phyloP scores from a whole-genome alignment of 2,329 filamentous ascomycete species.

The Hawksworthiomyces lignivorus region DNA sequence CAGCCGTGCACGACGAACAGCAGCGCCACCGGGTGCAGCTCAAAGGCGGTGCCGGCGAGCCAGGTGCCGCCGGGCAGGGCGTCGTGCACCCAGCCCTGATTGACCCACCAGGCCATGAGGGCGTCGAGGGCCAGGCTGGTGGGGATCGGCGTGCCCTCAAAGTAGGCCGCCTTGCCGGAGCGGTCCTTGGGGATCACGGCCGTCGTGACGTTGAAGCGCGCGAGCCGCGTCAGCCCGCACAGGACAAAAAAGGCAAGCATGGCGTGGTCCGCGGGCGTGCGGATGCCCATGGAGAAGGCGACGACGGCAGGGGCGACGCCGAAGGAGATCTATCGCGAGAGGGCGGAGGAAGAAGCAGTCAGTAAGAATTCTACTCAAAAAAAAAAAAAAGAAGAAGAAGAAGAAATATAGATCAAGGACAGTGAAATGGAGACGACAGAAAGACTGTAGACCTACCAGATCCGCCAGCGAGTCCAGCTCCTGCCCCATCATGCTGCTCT shows the following conservation, averaged over 20 bases:
- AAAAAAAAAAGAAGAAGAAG: background rate
- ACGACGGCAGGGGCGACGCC: constrained; percentile 81
- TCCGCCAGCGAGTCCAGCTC: constrained; percentile 95
- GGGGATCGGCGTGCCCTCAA: constrained; percentile 94
- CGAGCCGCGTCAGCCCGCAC: constrained; percentile 84
- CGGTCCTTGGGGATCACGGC: constrained; percentile 84
- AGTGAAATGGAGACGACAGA: no score
- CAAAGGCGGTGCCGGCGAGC: constrained; percentile 58
- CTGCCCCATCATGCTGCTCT: constrained; percentile 96
- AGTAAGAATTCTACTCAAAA: no score
- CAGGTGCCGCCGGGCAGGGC: constrained; percentile 69
- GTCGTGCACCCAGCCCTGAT: constrained; percentile 69
- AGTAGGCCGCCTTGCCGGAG: constrained; percentile 86
- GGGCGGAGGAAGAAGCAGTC: no score
- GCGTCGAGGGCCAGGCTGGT: constrained; percentile 75
- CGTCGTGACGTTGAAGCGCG: constrained; percentile 96
- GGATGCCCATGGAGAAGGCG: constrained; percentile 83
- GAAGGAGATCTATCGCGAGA: constrained; percentile 69
- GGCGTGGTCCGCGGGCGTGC: constrained; percentile 75
- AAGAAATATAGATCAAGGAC: no score
- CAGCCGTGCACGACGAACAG: constrained; percentile 86
- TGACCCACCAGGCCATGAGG: constrained; percentile 85
- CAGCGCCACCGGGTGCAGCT: constrained; percentile 75
- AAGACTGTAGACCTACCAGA: constrained; percentile 51
- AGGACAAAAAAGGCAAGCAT: constrained; percentile 83